Conservation (phyloP, 225 moss, liverwort and hornwort genomes). For the Anthoceros angustus region DNA sequence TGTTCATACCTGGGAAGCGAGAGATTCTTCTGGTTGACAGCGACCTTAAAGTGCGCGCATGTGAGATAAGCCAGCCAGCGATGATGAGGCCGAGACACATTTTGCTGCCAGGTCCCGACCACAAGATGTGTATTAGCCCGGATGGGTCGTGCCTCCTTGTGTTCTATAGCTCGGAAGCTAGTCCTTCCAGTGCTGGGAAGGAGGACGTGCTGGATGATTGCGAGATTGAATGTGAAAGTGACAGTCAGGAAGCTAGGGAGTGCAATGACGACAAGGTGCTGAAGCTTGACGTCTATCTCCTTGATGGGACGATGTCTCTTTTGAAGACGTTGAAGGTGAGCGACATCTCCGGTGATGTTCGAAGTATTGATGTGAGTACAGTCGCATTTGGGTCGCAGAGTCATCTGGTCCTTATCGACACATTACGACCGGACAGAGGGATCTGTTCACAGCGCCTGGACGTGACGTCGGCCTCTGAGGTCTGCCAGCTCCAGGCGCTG, state of each 20-base stretch:
- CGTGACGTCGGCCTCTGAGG: slow-evolving; percentile 25
- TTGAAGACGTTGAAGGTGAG: slow-evolving; percentile 13
- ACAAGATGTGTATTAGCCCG: slow-evolving; percentile 20
- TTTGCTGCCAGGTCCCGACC: slow-evolving; percentile 10
- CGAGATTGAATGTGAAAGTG: not conserved
- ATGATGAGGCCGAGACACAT: slow-evolving; percentile 30
- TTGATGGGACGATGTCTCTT: slow-evolving; percentile 15
- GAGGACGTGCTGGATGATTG: not conserved
- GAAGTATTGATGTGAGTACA: slow-evolving; percentile 11
- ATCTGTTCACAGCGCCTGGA: slow-evolving; percentile 19
- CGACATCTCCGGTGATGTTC: not conserved
- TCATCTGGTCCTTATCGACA: slow-evolving; percentile 26
- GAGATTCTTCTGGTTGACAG: slow-evolving; percentile 37
- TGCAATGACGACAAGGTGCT: not conserved
- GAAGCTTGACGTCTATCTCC: slow-evolving; percentile 24
- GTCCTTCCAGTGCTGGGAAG: not conserved
- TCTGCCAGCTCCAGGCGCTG: slow-evolving; percentile 22
- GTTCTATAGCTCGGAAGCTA: not conserved
- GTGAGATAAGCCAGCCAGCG: slow-evolving; percentile 21
- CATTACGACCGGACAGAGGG: slow-evolving; percentile 3
- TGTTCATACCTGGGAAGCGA: slow-evolving; percentile 30
- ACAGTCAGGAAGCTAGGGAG: not conserved
- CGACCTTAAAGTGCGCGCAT: slow-evolving; percentile 11
- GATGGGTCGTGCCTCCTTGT: slow-evolving; percentile 40
- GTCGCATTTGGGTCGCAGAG: slow-evolving; percentile 30